Evolutionary conservation across 805 yeast genomes (phyloP).

Genomic region (Citeromyces nyonsensis): DNA sequence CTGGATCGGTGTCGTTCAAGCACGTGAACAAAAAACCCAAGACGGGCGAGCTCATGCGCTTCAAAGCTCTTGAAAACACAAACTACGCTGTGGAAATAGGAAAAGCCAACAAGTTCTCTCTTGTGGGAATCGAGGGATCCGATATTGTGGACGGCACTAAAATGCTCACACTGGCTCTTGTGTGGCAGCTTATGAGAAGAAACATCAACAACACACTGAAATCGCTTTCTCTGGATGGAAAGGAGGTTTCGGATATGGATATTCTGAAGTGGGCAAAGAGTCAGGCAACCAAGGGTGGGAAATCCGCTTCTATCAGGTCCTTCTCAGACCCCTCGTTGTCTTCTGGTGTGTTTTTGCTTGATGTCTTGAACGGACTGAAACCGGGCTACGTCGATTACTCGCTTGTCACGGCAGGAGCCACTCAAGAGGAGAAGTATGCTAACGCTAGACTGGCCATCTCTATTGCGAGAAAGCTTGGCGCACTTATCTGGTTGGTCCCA

Average conservation of each 20-base stretch:
- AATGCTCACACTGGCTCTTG: conserved; percentile 78
- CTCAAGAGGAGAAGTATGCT: conserved; percentile 79
- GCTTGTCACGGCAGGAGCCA: conserved; percentile 64
- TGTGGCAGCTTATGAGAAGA: conserved; percentile 98
- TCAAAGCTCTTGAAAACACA: conserved; percentile 94
- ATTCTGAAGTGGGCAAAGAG: conserved; percentile 90
- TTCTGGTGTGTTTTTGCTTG: conserved; percentile 70
- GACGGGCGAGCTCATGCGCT: conserved; percentile 69
- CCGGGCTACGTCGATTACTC: conserved; percentile 98
- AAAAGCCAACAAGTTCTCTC: conserved; percentile 78
- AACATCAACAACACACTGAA: conserved; percentile 79
- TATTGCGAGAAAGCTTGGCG: conserved; percentile 95
- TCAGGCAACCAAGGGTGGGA: conserved; percentile 78
- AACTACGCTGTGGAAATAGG: conserved; percentile 97
- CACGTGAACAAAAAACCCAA: conserved; percentile 78
- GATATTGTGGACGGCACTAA: conserved; percentile 92
- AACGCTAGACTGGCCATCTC: conserved; percentile 96
- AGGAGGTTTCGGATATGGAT: conserved; percentile 69
- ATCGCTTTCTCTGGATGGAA: conserved; percentile 54
- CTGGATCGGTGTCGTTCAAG: conserved; percentile 72
- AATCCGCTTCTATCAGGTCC: conserved; percentile 54
- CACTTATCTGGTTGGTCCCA: conserved; percentile 98
- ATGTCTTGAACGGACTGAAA: conserved; percentile 81
- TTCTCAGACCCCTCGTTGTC: conserved; percentile 73
- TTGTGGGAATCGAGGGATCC: conserved; percentile 96